These are phyloP conservation scores for Domatiomyces catenatus DNA, from an alignment of 2,329 filamentous ascomycete genomes.

Conservation along the genomic window DNA sequence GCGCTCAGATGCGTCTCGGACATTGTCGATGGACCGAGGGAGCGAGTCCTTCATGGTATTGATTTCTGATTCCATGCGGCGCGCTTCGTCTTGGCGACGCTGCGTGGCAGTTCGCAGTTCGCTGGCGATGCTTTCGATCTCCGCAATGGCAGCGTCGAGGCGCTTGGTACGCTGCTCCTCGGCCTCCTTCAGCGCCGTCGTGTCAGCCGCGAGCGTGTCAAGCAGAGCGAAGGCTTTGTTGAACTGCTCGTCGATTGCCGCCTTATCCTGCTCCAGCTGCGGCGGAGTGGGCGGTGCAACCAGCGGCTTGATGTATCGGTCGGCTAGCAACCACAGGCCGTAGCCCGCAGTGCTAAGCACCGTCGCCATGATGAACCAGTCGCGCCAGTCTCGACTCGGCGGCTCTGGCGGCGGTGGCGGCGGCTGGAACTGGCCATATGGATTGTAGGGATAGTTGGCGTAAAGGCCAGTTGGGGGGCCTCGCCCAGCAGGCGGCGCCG, in stretches of 20 bases:
- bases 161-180: constrained; percentile 73
- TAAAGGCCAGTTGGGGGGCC: constrained; percentile 26
- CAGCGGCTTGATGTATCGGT: constrained; percentile 82
- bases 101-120: constrained; percentile 70
- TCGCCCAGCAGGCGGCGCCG: constrained; percentile 7
- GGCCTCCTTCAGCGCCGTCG: constrained; percentile 68
- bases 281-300: constrained; percentile 88
- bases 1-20: constrained; percentile 69
- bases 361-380: constrained; percentile 99
- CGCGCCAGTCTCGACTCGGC: constrained; percentile 82
- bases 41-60: constrained; percentile 68
- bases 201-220: constrained; percentile 84
- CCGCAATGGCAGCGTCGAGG: constrained; percentile 63
- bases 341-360: constrained; percentile 81
- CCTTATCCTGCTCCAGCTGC: constrained; percentile 86
- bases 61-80: constrained; percentile 75
- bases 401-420: constrained; percentile 35
- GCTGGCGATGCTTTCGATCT: constrained; percentile 61
- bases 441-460: constrained; percentile 35
- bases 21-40: constrained; percentile 72
- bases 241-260: constrained; percentile 82
- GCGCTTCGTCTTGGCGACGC: constrained; percentile 72
- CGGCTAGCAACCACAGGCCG: constrained; percentile 72
- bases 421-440: constrained; percentile 38
- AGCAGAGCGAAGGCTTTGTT: constrained; percentile 80